Evolutionary conservation across 441 rosid genomes (phyloP).

Genomic region (Flueggea neowawraea): DNA sequence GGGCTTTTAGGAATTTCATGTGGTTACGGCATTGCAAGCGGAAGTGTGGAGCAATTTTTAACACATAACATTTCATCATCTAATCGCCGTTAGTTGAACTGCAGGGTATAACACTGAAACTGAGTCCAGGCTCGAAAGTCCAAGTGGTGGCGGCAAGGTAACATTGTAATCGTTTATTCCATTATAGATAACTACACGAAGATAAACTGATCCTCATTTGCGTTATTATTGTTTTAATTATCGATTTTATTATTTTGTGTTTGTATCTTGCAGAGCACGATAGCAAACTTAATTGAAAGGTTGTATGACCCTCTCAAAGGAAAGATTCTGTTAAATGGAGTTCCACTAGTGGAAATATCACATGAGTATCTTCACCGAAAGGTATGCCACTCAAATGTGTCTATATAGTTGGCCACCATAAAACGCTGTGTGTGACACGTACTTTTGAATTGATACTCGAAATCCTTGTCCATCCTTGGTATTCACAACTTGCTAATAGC

Average conservation of each 20-base stretch:
- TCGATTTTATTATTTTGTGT: background rate
- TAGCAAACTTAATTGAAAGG: constrained; percentile 90
- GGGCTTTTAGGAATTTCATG: too few relatives aligned
- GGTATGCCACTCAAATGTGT: constrained; percentile 29
- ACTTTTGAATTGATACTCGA: background rate
- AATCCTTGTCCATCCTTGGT: constrained; percentile 25
- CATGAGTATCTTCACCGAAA: constrained; percentile 77
- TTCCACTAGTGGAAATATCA: constrained; percentile 80
- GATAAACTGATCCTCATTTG: background rate
- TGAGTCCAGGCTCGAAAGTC: constrained; percentile 84
- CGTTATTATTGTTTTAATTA: background rate
- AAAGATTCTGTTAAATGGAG: constrained; percentile 70
- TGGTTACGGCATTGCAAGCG: too few relatives aligned
- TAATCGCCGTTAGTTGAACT: constrained; percentile 1
- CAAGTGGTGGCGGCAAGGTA: constrained; percentile 99
- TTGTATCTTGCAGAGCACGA: constrained; percentile 61
- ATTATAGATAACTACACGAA: background rate
- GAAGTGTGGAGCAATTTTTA: too few relatives aligned
- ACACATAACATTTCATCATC: too few relatives aligned
- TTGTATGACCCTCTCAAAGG: constrained; percentile 93
- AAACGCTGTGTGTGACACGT: background rate
- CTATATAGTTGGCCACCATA: background rate
- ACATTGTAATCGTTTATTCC: constrained; percentile 3
- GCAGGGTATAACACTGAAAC: constrained; percentile 86
- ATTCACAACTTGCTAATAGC: too few relatives aligned